Evolutionary conservation across 208 protist genomes (phyloP).

Genomic region (Jaenimonas drosophilae): DNA sequence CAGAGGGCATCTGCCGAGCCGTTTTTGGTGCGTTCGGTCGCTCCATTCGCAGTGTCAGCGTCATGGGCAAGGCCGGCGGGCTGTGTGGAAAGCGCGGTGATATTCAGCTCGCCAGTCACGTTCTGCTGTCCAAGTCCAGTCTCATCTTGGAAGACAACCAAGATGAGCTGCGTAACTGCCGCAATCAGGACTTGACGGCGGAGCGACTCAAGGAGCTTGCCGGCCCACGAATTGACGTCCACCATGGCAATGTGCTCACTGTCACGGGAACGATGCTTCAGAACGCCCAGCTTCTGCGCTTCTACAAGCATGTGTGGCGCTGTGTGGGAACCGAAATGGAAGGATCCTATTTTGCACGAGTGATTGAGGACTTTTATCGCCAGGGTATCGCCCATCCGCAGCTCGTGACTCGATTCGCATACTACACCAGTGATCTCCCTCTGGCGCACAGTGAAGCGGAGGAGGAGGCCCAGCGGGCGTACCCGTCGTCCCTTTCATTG

Average conservation of each 20-base stretch:
- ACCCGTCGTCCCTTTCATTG: background rate
- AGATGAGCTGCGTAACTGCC: slow-evolving; percentile 74
- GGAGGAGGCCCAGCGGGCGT: slow-evolving; percentile 16
- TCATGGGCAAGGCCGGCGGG: slow-evolving; percentile 86
- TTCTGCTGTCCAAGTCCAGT: slow-evolving; percentile 76
- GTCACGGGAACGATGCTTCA: slow-evolving; percentile 84
- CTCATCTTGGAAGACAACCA: slow-evolving; percentile 78
- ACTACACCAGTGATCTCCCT: slow-evolving; percentile 85
- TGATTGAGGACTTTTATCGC: slow-evolving; percentile 73
- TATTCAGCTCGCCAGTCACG: slow-evolving; percentile 79
- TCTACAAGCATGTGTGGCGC: slow-evolving; percentile 76
- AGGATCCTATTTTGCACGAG: slow-evolving; percentile 79
- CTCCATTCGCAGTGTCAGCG: slow-evolving; percentile 74
- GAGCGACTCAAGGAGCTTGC: slow-evolving; percentile 42
- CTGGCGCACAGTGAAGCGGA: slow-evolving; percentile 42
- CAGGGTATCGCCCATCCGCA: slow-evolving; percentile 55
- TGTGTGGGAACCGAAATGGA: slow-evolving; percentile 87
- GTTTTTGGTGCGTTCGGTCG: slow-evolving; percentile 76
- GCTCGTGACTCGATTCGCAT: slow-evolving; percentile 69
- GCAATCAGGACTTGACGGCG: slow-evolving; percentile 61
- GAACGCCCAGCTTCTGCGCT: slow-evolving; percentile 66
- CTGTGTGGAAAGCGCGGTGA: slow-evolving; percentile 80
- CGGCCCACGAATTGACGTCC: slow-evolving; percentile 31
- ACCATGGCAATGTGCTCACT: slow-evolving; percentile 73
- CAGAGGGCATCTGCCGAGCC: slow-evolving; percentile 68